These are phyloP conservation scores for Epichloe hybrida DNA, from an alignment of 2,329 filamentous ascomycete species.

Conservation along the genomic window DNA sequence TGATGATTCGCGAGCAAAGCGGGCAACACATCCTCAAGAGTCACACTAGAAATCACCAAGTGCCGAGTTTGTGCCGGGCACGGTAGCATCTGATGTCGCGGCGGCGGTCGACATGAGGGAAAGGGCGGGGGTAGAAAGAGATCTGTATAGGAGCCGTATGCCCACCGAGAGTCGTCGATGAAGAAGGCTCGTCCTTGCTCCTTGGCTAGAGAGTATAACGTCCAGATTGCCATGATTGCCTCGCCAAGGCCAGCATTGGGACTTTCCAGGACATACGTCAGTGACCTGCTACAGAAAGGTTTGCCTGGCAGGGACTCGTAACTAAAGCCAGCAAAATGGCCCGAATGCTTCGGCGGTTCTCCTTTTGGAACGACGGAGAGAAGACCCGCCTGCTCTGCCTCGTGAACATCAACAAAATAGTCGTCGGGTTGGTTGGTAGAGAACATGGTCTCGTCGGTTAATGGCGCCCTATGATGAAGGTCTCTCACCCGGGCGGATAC, in stretches of 20 bases:
- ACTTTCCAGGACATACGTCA: conserved; percentile 67
- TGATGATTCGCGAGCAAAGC: conserved; percentile 28
- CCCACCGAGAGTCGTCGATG: conserved; percentile 72
- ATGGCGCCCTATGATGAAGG: conserved; percentile 22
- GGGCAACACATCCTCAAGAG: conserved; percentile 50
- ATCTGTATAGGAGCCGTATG: conserved; percentile 60
- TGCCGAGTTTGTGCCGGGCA: conserved; percentile 67
- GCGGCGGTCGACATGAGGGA: conserved; percentile 55
- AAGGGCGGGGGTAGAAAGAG: conserved; percentile 57
- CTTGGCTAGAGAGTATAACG: conserved; percentile 66
- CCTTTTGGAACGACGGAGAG: conserved; percentile 32
- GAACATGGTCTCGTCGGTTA: conserved; percentile 31
- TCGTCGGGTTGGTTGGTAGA: conserved; percentile 49
- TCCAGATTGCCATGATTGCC: conserved; percentile 68
- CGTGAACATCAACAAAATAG: conserved; percentile 60
- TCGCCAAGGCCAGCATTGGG: conserved; percentile 64
- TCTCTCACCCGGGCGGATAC: conserved; percentile 45
- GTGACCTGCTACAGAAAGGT: conserved; percentile 51
- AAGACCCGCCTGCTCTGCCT: conserved; percentile 53
- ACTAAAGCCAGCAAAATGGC: conserved; percentile 35
- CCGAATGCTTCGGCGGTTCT: conserved; percentile 25
- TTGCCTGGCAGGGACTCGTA: conserved; percentile 29
- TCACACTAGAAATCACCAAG: conserved; percentile 59
- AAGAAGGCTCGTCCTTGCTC: conserved; percentile 67
- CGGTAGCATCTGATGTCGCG: conserved; percentile 62